Evolutionary conservation across 495 filamentous ascomycete species (phyloP).

Genomic region (Pyrenula aspistea): DNA sequence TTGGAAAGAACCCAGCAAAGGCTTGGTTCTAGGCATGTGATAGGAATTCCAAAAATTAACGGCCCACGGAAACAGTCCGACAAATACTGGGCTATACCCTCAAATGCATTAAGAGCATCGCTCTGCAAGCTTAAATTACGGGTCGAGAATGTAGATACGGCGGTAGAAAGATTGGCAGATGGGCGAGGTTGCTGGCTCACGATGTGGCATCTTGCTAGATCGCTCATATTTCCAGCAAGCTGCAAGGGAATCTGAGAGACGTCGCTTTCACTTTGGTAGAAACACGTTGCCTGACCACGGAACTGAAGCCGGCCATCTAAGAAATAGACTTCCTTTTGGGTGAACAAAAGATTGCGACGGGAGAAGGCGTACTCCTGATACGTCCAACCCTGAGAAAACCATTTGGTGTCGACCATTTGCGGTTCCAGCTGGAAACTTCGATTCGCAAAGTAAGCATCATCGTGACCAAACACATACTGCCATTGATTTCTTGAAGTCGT

Average conservation of each 20-base stretch:
- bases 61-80: not conserved
- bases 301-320: not conserved
- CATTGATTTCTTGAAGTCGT: not conserved
- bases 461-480: not conserved
- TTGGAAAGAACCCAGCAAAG: not conserved
- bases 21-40: not conserved
- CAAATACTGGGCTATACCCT: not conserved
- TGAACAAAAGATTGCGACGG: conserved; percentile 1
- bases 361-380: conserved; percentile 12
- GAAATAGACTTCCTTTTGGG: not conserved
- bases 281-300: not conserved
- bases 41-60: not conserved
- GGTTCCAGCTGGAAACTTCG: not conserved
- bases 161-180: not conserved
- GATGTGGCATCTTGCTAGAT: not conserved
- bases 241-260: not conserved
- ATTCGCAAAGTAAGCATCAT: not conserved
- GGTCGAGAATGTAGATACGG: not conserved
- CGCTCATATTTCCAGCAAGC: not conserved
- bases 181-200: not conserved
- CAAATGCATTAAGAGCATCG: not conserved
- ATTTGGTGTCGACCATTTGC: conserved; percentile 4
- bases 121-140: not conserved
- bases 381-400: conserved; percentile 14
- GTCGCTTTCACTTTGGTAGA: not conserved